Conservation (phyloP, 1,284 basidiomycete species). For the Ceratobasidium theobromae region DNA sequence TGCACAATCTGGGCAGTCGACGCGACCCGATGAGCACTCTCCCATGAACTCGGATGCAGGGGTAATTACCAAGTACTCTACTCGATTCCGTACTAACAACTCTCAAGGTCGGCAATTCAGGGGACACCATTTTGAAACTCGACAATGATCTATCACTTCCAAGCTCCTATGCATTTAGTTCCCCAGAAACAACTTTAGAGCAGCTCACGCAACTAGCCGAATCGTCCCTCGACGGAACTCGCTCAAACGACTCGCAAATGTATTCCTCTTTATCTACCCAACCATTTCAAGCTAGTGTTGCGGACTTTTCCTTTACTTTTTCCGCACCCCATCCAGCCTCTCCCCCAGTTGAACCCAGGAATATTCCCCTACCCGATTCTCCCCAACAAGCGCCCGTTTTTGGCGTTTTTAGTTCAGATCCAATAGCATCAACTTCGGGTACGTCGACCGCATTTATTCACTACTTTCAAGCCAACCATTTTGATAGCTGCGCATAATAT, state of each 20-base stretch:
- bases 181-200: not conserved
- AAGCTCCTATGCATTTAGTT: conserved; percentile 25
- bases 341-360: not conserved
- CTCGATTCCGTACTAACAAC: not conserved
- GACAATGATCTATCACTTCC: conserved; percentile 14
- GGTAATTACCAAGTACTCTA: too few relatives aligned
- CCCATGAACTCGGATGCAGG: too few relatives aligned
- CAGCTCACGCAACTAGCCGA: not conserved
- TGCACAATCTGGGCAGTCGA: too few relatives aligned
- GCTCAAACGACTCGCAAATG: not conserved
- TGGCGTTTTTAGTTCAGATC: not conserved
- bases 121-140: not conserved
- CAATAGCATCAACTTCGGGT: not conserved
- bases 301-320: conserved; percentile 23
- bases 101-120: not conserved
- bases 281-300: conserved; percentile 15
- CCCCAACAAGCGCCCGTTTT: not conserved
- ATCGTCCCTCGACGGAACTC: conserved; percentile 27
- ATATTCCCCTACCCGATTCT: not conserved
- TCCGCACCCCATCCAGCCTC: not conserved
- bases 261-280: conserved; percentile 16
- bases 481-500: too few relatives aligned
- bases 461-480: too few relatives aligned
- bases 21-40: too few relatives aligned
- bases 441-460: too few relatives aligned